Evolutionary conservation across 371 early-diverging fungal genomes (phyloP), one percentile per base, ranked within the genome.

Genomic region (Rhizomucor pusillus): DNA sequence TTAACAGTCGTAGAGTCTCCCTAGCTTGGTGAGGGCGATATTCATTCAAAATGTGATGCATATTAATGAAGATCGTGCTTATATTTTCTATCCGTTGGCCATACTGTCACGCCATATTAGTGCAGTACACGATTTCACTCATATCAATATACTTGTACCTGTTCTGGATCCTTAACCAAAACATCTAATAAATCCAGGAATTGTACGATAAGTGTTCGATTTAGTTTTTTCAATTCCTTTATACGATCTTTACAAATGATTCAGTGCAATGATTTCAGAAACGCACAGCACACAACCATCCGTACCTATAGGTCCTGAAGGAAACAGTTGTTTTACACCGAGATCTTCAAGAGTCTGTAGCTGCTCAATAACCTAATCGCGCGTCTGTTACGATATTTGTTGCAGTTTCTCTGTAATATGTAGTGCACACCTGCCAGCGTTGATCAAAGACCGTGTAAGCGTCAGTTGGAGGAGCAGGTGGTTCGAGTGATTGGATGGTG

Each of bases 11-110:
- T 22, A 91, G 61, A 1, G 89, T 87, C 59, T 91, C 90, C 59
- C 85, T 61, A 29, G 85, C 85, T 62, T 88, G 89, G 56, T 86
- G 87, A 35, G 84, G 84, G 11, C 89, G 78, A 54, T 87, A 87
- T 35, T 85, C 87, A 57, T 87, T 86, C 20, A 89, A 62, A 29
- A 87, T 79, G 59, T 87, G 87, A 67, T 87, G 87, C 78, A 84
- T 84, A 47, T 88, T 88, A 61, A 87, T 82, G 41, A 88, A 77
- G 20, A 86, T 83, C 6, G 81, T 76, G 46, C 86, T 82, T 43
- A 87, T 80, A 39, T 83, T 80, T 35, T 84, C 86, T 20, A 86
- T 79, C 22, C 77, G 69, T 12, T 69, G 59, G 5, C 75, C 77
- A 62, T 71, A 85, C 80, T 85, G 69, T 19, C 22, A 52, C 0